These are phyloP conservation scores for Lathyrus tuberosus DNA, from an alignment of 306 rosid genomes.

Conservation along the genomic window DNA sequence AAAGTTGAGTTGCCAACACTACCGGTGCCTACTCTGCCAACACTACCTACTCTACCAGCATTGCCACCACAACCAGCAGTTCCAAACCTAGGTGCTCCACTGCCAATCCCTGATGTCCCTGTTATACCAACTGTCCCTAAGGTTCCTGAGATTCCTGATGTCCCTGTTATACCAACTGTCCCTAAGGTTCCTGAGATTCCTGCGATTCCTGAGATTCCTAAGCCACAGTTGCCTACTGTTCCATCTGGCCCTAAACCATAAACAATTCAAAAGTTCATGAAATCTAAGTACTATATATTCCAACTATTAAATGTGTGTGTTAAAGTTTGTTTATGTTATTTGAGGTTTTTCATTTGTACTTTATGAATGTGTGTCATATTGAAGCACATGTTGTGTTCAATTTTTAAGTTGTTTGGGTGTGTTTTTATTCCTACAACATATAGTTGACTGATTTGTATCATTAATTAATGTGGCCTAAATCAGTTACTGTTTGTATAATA, in stretches of 20 bases:
- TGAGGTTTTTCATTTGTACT: slow-evolving; percentile 28
- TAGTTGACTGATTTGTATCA: too few relatives aligned
- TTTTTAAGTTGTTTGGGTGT: too few relatives aligned
- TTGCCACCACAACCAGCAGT: not conserved
- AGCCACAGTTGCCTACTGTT: slow-evolving; percentile 19
- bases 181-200: not conserved
- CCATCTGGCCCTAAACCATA: slow-evolving; percentile 4
- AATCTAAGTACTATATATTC: not conserved
- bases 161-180: too few relatives aligned
- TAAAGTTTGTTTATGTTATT: not conserved
- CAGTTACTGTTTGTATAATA: too few relatives aligned
- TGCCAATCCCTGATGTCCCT: not conserved
- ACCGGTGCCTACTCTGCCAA: not conserved
- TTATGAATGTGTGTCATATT: slow-evolving; percentile 3
- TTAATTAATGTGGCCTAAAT: too few relatives aligned
- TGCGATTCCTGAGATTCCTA: slow-evolving; percentile 9
- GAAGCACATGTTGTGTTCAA: too few relatives aligned
- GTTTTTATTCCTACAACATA: too few relatives aligned
- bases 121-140: not conserved
- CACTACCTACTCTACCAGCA: not conserved
- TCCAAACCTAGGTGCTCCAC: not conserved
- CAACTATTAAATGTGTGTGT: not conserved
- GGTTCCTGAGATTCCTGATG: not conserved
- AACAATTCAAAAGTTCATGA: slow-evolving; percentile 6
- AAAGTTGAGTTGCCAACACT: slow-evolving; percentile 35